These are phyloP conservation scores for Glycine tomentella DNA, from an alignment of 306 rosid genomes.

Conservation along the genomic window DNA sequence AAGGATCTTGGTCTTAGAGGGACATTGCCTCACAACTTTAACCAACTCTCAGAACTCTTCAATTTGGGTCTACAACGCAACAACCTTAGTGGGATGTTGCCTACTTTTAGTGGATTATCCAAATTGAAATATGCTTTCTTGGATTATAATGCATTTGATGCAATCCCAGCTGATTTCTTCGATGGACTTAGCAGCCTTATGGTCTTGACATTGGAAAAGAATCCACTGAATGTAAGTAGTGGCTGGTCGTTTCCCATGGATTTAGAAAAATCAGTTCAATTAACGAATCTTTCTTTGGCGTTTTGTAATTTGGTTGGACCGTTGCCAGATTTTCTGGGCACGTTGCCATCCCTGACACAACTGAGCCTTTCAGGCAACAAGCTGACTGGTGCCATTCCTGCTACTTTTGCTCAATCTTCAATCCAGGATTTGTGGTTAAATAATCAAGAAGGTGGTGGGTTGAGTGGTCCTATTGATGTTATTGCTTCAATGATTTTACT, in stretches of 20 bases:
- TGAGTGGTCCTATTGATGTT: conserved; percentile 69
- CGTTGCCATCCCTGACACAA: conserved; percentile 63
- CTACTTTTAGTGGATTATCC: conserved; percentile 73
- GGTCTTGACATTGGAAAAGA: conserved; percentile 74
- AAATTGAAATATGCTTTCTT: conserved; percentile 79
- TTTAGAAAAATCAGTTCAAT: conserved; percentile 65
- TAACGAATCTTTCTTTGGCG: conserved; percentile 69
- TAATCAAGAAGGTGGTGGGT: conserved; percentile 68
- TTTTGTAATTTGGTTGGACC: conserved; percentile 71
- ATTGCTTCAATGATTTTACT: conserved; percentile 67
- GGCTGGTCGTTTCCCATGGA: conserved; percentile 80
- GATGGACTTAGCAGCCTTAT: conserved; percentile 61
- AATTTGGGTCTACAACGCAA: conserved; percentile 85
- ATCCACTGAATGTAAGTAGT: conserved; percentile 60
- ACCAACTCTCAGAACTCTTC: conserved; percentile 72
- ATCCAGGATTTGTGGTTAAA: conserved; percentile 86
- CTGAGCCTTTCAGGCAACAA: conserved; percentile 71
- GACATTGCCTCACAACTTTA: conserved; percentile 68
- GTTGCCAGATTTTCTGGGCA: conserved; percentile 72
- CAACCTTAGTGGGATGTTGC: conserved; percentile 69
- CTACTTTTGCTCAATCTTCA: conserved; percentile 63
- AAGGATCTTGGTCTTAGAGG: conserved; percentile 74
- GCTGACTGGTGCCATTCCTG: conserved; percentile 64
- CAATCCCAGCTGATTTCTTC: conserved; percentile 79
- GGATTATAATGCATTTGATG: conserved; percentile 72